A percentile compares a stretch with the other conserved stretches of the same genome.
These are phyloP conservation scores for Zygoascus sp. DNA, from an alignment of 1,139 yeast genomes.

Conservation along the genomic window DNA sequence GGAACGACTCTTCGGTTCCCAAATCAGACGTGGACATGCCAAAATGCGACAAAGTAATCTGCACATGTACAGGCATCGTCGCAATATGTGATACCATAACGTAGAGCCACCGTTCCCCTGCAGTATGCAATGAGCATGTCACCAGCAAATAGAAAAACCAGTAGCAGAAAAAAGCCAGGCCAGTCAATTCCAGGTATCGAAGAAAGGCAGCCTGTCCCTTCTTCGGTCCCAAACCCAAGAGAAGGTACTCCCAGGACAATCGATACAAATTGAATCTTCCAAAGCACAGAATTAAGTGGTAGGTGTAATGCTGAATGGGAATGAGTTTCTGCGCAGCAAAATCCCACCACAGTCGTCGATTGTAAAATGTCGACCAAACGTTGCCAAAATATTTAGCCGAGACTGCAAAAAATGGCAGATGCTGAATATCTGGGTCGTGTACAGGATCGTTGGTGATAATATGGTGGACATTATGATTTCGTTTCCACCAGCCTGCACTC, in stretches of 20 bases:
- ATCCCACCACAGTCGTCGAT: constrained; percentile 62
- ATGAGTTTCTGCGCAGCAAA: constrained; percentile 53
- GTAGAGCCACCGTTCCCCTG: constrained; percentile 50
- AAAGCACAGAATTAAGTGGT: constrained; percentile 74
- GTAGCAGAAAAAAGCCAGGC: constrained; percentile 61
- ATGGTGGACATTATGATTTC: constrained; percentile 89
- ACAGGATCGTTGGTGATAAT: constrained; percentile 84
- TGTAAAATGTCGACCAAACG: constrained; percentile 77
- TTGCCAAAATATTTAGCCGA: constrained; percentile 62
- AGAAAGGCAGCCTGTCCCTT: constrained; percentile 84
- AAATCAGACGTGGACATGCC: constrained; percentile 90
- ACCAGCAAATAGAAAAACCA: constrained; percentile 76
- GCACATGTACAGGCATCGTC: constrained; percentile 89
- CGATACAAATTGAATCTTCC: constrained; percentile 84
- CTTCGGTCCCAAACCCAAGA: constrained; percentile 71
- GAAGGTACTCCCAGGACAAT: constrained; percentile 70
- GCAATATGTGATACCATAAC: constrained; percentile 71
- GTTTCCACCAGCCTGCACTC: constrained; percentile 92
- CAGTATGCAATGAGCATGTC: constrained; percentile 47
- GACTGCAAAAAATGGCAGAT: constrained; percentile 85
- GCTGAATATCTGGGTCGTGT: constrained; percentile 93
- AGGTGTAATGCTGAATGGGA: constrained; percentile 62
- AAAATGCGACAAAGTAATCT: constrained; percentile 83
- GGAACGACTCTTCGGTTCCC: constrained; percentile 78
- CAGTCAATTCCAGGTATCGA: constrained; percentile 69